These are phyloP conservation scores for Microbotryum scabiosae DNA, from an alignment of 1,284 basidiomycete genomes.

Conservation along the genomic window DNA sequence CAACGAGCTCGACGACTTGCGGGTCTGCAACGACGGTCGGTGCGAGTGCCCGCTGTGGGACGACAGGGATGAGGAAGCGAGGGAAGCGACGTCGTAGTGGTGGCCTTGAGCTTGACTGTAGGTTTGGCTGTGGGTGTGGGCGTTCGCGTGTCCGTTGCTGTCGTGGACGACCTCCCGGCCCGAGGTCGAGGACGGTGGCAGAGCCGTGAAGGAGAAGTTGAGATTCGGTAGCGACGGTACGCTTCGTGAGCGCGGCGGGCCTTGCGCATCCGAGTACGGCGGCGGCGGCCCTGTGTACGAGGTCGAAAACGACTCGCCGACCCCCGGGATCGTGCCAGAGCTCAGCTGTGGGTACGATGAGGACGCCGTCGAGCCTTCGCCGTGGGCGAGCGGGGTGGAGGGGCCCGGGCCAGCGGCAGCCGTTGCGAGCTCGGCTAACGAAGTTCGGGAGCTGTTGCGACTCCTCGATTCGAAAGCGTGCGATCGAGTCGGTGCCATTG, in stretches of 20 bases:
- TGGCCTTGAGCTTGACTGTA: not conserved
- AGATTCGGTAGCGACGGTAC: slow-evolving; percentile 10
- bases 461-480: too few species aligned
- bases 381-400: too few species aligned
- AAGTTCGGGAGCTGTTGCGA: too few species aligned
- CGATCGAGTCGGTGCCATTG: too few species aligned
- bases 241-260: slow-evolving; percentile 14
- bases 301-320: not conserved
- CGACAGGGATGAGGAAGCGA: not conserved
- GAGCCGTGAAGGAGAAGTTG: slow-evolving; percentile 8
- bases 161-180: not conserved
- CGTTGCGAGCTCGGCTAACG: too few species aligned
- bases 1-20: too few species aligned
- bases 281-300: slow-evolving; percentile 15
- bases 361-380: too few species aligned
- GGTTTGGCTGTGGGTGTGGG: not conserved
- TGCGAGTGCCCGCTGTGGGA: not conserved
- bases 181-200: not conserved
- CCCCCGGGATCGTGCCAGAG: not conserved
- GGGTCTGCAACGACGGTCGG: not conserved
- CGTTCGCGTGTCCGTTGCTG: not conserved
- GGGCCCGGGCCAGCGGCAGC: too few species aligned
- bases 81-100: not conserved
- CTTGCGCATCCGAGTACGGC: not conserved
- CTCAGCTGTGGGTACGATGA: not conserved